phyloP scores from a whole-genome alignment of 306 rosid genomes.

The Vigna radiata region DNA sequence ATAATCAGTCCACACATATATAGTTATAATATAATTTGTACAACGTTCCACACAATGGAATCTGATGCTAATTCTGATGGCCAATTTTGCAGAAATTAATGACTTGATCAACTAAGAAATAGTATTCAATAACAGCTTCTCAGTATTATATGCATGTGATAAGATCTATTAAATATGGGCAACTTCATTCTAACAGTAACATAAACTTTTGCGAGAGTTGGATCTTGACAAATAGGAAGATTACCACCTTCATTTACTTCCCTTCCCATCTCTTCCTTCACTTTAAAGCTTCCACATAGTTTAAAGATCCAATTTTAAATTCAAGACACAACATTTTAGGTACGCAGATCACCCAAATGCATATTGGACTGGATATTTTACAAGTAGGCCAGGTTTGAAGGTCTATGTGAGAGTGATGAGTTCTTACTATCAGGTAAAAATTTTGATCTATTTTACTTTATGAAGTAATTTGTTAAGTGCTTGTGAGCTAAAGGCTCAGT shows the following conservation, averaged over 20 bases:
- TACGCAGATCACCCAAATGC: slow-evolving; percentile 85
- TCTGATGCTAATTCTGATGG: slow-evolving; percentile 6
- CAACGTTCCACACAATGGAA: not conserved
- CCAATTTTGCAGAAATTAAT: not conserved
- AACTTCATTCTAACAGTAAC: not conserved
- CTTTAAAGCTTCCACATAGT: slow-evolving; percentile 24
- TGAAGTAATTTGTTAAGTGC: slow-evolving; percentile 30
- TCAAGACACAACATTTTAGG: slow-evolving; percentile 53
- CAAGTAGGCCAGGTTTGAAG: slow-evolving; percentile 86
- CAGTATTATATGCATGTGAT: not conserved
- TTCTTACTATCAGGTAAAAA: slow-evolving; percentile 73
- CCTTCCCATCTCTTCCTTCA: slow-evolving; percentile 1
- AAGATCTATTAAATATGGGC: not conserved
- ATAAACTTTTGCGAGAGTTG: not conserved
- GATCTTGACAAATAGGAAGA: slow-evolving; percentile 7
- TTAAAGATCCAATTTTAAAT: slow-evolving; percentile 45
- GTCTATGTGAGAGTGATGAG: slow-evolving; percentile 77
- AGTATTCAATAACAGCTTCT: not conserved
- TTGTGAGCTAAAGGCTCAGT: slow-evolving; percentile 28
- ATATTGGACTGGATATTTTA: slow-evolving; percentile 95
- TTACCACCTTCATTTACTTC: slow-evolving; percentile 19
- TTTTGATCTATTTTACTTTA: slow-evolving; percentile 18
- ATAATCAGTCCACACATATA: not conserved
- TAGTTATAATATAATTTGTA: not conserved
- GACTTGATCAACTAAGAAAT: not conserved